Conservation (phyloP, 257 asterid species). For the Solanum arcanum region DNA sequence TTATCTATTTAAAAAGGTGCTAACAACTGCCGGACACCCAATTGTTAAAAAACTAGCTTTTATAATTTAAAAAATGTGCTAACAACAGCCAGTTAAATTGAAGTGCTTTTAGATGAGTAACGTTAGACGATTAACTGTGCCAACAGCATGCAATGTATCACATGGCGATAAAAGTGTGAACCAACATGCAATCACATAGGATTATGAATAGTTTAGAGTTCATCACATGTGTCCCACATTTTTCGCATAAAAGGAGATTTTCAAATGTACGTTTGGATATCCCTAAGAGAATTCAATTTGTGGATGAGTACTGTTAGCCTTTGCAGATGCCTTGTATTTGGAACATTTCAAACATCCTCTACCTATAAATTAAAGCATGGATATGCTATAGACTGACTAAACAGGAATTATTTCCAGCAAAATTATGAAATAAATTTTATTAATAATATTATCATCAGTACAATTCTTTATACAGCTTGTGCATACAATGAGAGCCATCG, state of each 20-base stretch:
- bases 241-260: neutral
- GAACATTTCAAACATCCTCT: neutral
- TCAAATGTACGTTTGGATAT: neutral
- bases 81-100: neutral
- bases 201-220: neutral
- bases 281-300: neutral
- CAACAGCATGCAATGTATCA: neutral
- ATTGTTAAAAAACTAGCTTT: neutral
- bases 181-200: neutral
- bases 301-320: neutral
- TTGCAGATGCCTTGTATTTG: neutral
- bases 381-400: neutral
- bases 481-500: constrained; percentile 13
- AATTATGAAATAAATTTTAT: neutral
- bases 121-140: neutral
- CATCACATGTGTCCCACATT: neutral
- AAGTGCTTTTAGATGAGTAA: neutral
- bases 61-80: neutral
- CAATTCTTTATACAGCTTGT: constrained; percentile 24
- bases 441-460: constrained; percentile 15
- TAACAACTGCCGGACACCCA: neutral
- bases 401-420: neutral
- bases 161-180: neutral
- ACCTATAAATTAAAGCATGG: neutral
- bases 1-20: neutral